Conservation (phyloP, 192 early-diverging fungal species). For the Linnemannia exigua region DNA sequence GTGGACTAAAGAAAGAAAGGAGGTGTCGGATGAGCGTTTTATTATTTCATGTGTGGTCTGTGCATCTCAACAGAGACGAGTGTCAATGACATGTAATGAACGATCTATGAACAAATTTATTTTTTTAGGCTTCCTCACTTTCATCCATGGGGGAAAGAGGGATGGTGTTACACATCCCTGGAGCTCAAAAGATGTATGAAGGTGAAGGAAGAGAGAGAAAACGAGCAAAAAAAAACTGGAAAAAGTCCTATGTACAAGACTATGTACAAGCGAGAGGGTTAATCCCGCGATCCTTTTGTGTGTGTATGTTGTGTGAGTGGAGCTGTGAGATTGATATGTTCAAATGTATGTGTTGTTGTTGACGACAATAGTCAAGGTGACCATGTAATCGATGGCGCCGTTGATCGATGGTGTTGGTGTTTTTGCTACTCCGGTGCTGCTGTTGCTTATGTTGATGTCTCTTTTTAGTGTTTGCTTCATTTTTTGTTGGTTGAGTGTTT, state of each 20-base stretch:
- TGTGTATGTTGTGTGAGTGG: background rate
- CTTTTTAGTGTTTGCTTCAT: background rate
- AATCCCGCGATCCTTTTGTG: slow-evolving; percentile 2
- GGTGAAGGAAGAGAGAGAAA: background rate
- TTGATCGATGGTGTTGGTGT: background rate
- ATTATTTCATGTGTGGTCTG: no score
- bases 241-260: slow-evolving; percentile 8
- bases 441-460: background rate
- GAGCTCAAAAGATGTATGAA: background rate
- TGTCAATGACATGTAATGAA: background rate
- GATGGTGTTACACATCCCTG: background rate
- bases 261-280: slow-evolving; percentile 6
- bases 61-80: no score
- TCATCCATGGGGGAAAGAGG: background rate
- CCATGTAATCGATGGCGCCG: background rate
- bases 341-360: background rate
- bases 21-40: no score
- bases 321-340: background rate
- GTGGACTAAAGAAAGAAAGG: no score
- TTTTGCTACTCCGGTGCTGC: background rate
- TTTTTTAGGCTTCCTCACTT: background rate
- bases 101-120: slow-evolving; percentile 9
- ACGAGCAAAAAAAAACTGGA: background rate
- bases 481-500: background rate
- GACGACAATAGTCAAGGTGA: background rate